Evolutionary conservation across 768 basidiomycete species (phyloP).

Genomic region (Russula virescens): DNA sequence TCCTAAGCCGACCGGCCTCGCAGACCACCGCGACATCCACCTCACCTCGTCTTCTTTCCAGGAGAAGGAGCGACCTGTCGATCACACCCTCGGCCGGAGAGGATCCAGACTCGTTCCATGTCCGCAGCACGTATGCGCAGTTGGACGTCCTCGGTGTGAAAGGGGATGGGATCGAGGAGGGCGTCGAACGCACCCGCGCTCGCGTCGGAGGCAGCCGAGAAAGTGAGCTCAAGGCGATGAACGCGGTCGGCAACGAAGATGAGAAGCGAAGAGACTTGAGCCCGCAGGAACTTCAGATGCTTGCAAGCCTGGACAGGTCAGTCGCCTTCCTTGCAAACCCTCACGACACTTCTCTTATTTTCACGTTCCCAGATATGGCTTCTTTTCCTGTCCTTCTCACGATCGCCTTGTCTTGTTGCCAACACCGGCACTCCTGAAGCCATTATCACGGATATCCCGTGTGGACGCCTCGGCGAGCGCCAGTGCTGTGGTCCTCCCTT

Average conservation of each 20-base stretch:
- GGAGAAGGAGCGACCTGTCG: slow-evolving; percentile 44
- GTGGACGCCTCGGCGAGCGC: slow-evolving; percentile 38
- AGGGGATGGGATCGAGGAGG: slow-evolving; percentile 92
- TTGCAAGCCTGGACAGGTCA: slow-evolving; percentile 83
- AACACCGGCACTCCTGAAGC: slow-evolving; percentile 54
- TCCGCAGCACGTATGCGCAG: slow-evolving; percentile 82
- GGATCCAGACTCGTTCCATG: slow-evolving; percentile 76
- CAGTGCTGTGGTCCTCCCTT: slow-evolving; percentile 41
- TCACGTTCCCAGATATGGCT: slow-evolving; percentile 68
- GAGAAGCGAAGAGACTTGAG: slow-evolving; percentile 65
- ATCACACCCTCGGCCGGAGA: slow-evolving; percentile 72
- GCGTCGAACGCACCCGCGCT: slow-evolving; percentile 87
- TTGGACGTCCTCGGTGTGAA: slow-evolving; percentile 88
- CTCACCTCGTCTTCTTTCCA: slow-evolving; percentile 15
- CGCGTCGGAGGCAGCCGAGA: slow-evolving; percentile 49
- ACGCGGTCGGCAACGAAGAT: slow-evolving; percentile 47
- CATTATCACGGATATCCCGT: slow-evolving; percentile 40
- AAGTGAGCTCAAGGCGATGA: slow-evolving; percentile 54
- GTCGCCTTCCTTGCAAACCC: slow-evolving; percentile 26
- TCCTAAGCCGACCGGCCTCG: slow-evolving; percentile 6
- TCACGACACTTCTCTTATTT: not conserved
- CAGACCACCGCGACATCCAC: slow-evolving; percentile 19
- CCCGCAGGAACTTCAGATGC: slow-evolving; percentile 64
- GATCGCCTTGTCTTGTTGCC: slow-evolving; percentile 77
- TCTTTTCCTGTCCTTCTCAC: slow-evolving; percentile 74